These are phyloP conservation scores for Physcomitrium patens DNA, from an alignment of 225 moss, liverwort and hornwort genomes.

Conservation along the genomic window DNA sequence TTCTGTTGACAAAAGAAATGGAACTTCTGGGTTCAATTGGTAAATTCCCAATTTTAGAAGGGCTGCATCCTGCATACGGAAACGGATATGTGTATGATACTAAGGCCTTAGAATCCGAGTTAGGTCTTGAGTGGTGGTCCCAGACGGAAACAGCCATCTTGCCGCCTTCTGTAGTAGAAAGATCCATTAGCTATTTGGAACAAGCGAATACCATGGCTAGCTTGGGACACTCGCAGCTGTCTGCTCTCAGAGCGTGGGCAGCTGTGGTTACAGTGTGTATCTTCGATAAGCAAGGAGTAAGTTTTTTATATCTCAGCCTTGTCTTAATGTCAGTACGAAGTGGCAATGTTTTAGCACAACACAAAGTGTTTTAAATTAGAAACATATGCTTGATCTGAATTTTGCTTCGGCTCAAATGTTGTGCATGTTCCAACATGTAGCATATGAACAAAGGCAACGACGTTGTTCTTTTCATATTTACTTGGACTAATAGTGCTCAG, in stretches of 20 bases:
- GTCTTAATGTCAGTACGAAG: slow-evolving; percentile 19
- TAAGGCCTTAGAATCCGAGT: slow-evolving; percentile 70
- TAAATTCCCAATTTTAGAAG: slow-evolving; percentile 61
- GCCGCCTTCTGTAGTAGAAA: slow-evolving; percentile 71
- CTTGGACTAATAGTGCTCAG: not conserved
- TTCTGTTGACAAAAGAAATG: slow-evolving; percentile 64
- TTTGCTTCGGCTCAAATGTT: not conserved
- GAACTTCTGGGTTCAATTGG: slow-evolving; percentile 64
- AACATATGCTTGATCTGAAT: not conserved
- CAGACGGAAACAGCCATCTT: slow-evolving; percentile 57
- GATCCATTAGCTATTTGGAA: slow-evolving; percentile 59
- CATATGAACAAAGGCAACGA: slow-evolving; percentile 15
- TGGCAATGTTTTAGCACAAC: slow-evolving; percentile 18
- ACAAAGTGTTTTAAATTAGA: not conserved
- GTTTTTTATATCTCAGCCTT: slow-evolving; percentile 24
- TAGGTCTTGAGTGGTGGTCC: slow-evolving; percentile 91
- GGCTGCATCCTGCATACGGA: slow-evolving; percentile 82
- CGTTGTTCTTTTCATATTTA: not conserved
- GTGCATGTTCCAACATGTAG: slow-evolving; percentile 16
- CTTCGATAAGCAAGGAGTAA: slow-evolving; percentile 72
- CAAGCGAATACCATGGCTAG: slow-evolving; percentile 82
- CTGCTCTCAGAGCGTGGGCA: slow-evolving; percentile 81
- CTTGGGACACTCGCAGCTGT: slow-evolving; percentile 87
- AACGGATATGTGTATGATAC: slow-evolving; percentile 69
- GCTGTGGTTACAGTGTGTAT: slow-evolving; percentile 75